A percentile compares a stretch with the other conserved stretches of the same genome.
Conservation (phyloP, 768 basidiomycete species). For the Leccinum boreale region DNA sequence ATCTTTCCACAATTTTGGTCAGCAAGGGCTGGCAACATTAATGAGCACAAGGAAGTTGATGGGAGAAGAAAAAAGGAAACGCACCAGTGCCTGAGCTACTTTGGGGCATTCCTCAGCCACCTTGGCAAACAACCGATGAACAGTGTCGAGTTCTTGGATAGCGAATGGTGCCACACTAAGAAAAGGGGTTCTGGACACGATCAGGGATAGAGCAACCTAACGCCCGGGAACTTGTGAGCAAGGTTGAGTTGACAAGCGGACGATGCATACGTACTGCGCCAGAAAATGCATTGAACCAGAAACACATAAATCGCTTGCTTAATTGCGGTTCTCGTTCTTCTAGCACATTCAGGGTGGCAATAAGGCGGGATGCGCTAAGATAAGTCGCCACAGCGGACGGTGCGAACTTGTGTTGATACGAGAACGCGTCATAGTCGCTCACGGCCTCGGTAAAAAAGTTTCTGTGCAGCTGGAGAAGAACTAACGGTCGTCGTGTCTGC, state of each 20-base stretch:
- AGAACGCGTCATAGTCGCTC: conserved; percentile 49
- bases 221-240: conserved; percentile 1
- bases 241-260: background rate
- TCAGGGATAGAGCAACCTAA: conserved; percentile 62
- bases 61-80: conserved; percentile 16
- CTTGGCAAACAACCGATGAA: conserved; percentile 53
- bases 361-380: conserved; percentile 53
- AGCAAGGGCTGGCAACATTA: conserved; percentile 44
- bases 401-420: conserved; percentile 58
- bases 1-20: conserved; percentile 52
- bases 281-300: conserved; percentile 76
- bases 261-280: conserved; percentile 50
- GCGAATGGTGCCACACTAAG: conserved; percentile 57
- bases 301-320: conserved; percentile 61
- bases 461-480: conserved; percentile 64
- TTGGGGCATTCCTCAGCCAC: conserved; percentile 59
- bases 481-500: conserved; percentile 31
- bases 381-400: conserved; percentile 72
- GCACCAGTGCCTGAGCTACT: conserved; percentile 56
- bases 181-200: conserved; percentile 60
- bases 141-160: conserved; percentile 56
- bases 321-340: conserved; percentile 58
- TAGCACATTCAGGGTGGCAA: conserved; percentile 53
- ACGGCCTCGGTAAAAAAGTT: conserved; percentile 66
- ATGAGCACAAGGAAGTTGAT: conserved; percentile 8